Percentiles rank a stretch among this genome's conserved stretches.
Evolutionary conservation across 2,329 filamentous ascomycete species (phyloP).

Genomic region (Ophiostoma ulmi): DNA sequence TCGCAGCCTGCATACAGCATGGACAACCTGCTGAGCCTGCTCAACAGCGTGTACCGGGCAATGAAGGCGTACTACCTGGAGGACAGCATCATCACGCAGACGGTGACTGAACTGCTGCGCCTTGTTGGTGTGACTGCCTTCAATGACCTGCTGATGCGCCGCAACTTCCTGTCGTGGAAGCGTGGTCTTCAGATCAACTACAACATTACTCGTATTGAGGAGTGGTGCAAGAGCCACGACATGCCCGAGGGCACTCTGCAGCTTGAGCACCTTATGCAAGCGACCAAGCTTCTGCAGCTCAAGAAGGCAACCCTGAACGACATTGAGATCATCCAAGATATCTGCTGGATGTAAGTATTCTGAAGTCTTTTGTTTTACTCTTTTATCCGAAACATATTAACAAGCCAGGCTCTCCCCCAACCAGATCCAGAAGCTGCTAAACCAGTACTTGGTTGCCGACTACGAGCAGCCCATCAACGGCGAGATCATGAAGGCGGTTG

Average conservation of each 20-base stretch:
- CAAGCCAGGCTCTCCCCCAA: slow-evolving; percentile 79
- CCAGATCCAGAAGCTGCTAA: slow-evolving; percentile 97
- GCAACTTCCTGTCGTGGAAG: slow-evolving; percentile 99
- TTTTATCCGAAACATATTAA: not conserved
- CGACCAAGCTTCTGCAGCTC: slow-evolving; percentile 92
- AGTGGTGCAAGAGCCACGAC: slow-evolving; percentile 99
- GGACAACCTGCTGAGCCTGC: slow-evolving; percentile 91
- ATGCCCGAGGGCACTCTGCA: slow-evolving; percentile 98
- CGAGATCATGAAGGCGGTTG: slow-evolving; percentile 99
- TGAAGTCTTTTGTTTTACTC: too few species aligned
- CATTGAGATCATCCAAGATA: slow-evolving; percentile 99
- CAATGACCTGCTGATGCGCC: slow-evolving; percentile 94
- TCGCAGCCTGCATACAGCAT: slow-evolving; percentile 96
- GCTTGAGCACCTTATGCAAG: slow-evolving; percentile 98
- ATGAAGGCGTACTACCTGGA: slow-evolving; percentile 99
- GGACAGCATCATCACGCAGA: slow-evolving; percentile 92
- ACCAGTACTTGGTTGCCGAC: slow-evolving; percentile 96
- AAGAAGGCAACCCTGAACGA: slow-evolving; percentile 99
- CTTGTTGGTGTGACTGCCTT: slow-evolving; percentile 96
- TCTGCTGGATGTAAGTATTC: slow-evolving; percentile 91
- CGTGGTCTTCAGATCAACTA: slow-evolving; percentile 99
- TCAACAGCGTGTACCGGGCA: slow-evolving; percentile 96
- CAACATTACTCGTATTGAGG: slow-evolving; percentile 98
- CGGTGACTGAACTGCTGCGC: slow-evolving; percentile 84
- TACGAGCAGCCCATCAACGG: slow-evolving; percentile 99